Conservation (phyloP, 2,329 filamentous ascomycete genomes). For the Penicillium sp. region DNA sequence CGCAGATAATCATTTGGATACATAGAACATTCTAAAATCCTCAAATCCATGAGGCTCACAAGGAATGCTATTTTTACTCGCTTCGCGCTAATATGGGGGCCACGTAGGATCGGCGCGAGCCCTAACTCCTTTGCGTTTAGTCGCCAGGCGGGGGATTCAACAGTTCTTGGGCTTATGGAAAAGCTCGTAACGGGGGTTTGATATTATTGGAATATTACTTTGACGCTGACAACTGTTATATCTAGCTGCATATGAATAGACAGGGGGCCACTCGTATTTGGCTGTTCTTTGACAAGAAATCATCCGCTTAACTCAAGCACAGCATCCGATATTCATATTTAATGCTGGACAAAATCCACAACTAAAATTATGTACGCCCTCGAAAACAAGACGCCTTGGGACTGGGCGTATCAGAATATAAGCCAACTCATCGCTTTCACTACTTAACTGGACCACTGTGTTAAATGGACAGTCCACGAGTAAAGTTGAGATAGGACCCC, state of each 20-base stretch:
- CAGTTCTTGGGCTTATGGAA: background rate
- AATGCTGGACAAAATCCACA: background rate
- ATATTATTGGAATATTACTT: constrained; percentile 1
- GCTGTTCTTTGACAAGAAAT: background rate
- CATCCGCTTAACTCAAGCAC: background rate
- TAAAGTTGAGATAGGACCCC: too few relatives aligned
- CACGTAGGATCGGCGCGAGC: constrained; percentile 6
- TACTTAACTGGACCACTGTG: too few relatives aligned
- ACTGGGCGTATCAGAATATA: too few relatives aligned
- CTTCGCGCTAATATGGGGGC: constrained; percentile 4
- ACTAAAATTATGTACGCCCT: background rate
- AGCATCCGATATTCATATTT: background rate
- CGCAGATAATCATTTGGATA: background rate
- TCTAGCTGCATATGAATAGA: background rate
- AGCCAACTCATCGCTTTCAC: too few relatives aligned
- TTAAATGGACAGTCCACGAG: too few relatives aligned
- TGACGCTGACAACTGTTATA: background rate
- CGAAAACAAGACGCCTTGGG: background rate
- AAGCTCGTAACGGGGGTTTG: background rate
- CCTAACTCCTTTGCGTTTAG: constrained; percentile 6
- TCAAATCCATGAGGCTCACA: background rate
- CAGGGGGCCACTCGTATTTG: background rate
- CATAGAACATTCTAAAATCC: background rate
- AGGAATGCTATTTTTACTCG: constrained; percentile 5
- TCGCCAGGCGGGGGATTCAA: background rate